Conservation (phyloP, 805 yeast species). For the Sugiyamaella smithiae region DNA sequence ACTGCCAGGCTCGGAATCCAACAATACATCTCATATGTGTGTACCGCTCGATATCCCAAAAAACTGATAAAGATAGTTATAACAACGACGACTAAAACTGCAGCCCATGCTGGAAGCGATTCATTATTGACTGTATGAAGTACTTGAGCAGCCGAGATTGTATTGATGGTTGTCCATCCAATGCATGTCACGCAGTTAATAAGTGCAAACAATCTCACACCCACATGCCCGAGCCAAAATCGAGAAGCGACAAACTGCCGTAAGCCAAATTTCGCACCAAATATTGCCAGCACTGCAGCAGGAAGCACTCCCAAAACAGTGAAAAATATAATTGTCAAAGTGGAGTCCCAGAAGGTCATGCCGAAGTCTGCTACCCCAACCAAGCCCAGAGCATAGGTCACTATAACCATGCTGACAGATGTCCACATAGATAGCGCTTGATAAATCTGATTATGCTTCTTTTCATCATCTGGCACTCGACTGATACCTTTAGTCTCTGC, state of each 20-base stretch:
- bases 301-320: constrained; percentile 64
- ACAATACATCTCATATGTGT: constrained; percentile 71
- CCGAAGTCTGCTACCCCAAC: constrained; percentile 57
- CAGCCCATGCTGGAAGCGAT: constrained; percentile 82
- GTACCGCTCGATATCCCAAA: constrained; percentile 80
- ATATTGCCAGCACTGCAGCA: constrained; percentile 76
- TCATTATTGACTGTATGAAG: constrained; percentile 64
- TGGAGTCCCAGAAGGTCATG: constrained; percentile 67
- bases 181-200: constrained; percentile 78
- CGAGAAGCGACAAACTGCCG: constrained; percentile 80
- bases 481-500: constrained; percentile 71
- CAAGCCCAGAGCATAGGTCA: constrained; percentile 73
- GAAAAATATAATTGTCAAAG: constrained; percentile 65
- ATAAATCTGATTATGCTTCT: constrained; percentile 58
- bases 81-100: constrained; percentile 63
- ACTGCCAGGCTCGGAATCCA: constrained; percentile 77
- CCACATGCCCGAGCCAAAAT: constrained; percentile 66
- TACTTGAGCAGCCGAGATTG: constrained; percentile 79
- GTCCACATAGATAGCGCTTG: constrained; percentile 83
- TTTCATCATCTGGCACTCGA: constrained; percentile 69
- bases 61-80: constrained; percentile 68
- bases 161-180: constrained; percentile 92
- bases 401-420: constrained; percentile 79
- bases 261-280: constrained; percentile 77
- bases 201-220: constrained; percentile 69